These are phyloP conservation scores for Wickerhamiella shivajii DNA, from an alignment of 805 yeast species.

Conservation along the genomic window DNA sequence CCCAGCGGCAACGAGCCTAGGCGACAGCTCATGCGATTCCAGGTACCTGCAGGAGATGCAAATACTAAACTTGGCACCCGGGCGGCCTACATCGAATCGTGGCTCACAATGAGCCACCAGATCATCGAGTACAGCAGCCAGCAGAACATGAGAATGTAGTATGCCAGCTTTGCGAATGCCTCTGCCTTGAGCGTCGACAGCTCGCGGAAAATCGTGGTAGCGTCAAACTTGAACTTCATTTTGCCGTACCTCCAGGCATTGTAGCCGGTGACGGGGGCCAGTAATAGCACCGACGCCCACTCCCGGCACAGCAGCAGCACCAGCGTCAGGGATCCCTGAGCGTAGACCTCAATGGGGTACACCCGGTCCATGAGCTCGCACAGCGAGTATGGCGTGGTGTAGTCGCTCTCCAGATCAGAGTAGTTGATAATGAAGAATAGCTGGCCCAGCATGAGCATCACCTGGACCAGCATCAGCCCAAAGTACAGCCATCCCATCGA, in stretches of 20 bases:
- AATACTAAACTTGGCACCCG: too few species aligned
- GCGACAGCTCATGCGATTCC: too few species aligned
- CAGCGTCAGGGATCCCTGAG: conserved; percentile 51
- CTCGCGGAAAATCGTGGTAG: conserved; percentile 94
- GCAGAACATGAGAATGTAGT: conserved; percentile 85
- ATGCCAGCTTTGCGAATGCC: conserved; percentile 77
- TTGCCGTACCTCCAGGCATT: conserved; percentile 66
- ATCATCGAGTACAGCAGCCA: conserved; percentile 93
- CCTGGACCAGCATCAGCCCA: conserved; percentile 14
- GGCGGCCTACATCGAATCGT: too few species aligned
- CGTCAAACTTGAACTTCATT: conserved; percentile 80
- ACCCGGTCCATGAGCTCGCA: conserved; percentile 74
- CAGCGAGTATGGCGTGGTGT: conserved; percentile 92
- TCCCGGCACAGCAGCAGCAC: conserved; percentile 74
- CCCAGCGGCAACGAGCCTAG: too few species aligned
- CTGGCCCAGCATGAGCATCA: conserved; percentile 18
- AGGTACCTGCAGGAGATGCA: too few species aligned
- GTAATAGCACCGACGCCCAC: conserved; percentile 78
- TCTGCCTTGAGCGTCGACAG: conserved; percentile 86
- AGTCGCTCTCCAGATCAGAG: conserved; percentile 48
- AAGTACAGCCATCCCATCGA: conserved; percentile 16
- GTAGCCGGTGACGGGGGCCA: conserved; percentile 70
- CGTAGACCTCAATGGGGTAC: conserved; percentile 59
- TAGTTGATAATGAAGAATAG: conserved; percentile 16
- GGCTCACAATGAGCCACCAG: conserved; percentile 17